Evolutionary conservation across 495 filamentous ascomycete genomes (phyloP), one percentile per base, ranked within the genome.

Genomic region (Clavariopsis aquatica): DNA sequence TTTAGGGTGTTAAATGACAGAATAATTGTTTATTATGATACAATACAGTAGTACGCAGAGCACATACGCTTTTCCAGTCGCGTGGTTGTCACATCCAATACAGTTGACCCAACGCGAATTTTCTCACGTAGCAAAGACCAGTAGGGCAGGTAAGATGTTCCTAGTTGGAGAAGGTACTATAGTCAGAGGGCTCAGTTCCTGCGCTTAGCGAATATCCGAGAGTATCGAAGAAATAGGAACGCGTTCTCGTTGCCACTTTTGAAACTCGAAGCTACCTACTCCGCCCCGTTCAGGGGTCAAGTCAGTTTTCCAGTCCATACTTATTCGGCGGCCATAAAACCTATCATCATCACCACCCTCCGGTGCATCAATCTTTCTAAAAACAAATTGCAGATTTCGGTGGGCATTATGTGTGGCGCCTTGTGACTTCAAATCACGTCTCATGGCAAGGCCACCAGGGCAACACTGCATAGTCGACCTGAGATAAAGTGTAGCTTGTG

Each of bases 221-320:
- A 45, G 3, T 27, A 46, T 1, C 34, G 34, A 57, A 8, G 53
- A 57, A 24, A 57, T 38, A 1, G 29, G 53, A 20, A 26, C 57
- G 17, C 43, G 57, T 34, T 60, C 26, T 45, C 23, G 49, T n/a
- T 43, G 38, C 57, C 57, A 60, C 13, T 45, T 45, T 15, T 22
- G 3, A 47, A 60, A 60, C 38, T 49, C 57, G 34, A 26, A 23
- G 17, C 47, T 12, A 22, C 23, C 13, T 10, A 60, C 28, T 49
- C 57, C 57, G 23, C 57, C 57, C 38, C 28, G 49, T 34, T 60
- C 43, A 1, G 17, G 7, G 19, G 55, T 45, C 38, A 57, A 27
- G 23, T 46, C 38, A 24, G 34, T 57, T 31, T 9, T 46, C 22
- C 17, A 28, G 5, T 28, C 28, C 26, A 51, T 51, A 51, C n/a